Percentiles rank a stretch among this genome's conserved stretches.
Evolutionary conservation across 768 basidiomycete species (phyloP).

Genomic region (Mycena filopes): DNA sequence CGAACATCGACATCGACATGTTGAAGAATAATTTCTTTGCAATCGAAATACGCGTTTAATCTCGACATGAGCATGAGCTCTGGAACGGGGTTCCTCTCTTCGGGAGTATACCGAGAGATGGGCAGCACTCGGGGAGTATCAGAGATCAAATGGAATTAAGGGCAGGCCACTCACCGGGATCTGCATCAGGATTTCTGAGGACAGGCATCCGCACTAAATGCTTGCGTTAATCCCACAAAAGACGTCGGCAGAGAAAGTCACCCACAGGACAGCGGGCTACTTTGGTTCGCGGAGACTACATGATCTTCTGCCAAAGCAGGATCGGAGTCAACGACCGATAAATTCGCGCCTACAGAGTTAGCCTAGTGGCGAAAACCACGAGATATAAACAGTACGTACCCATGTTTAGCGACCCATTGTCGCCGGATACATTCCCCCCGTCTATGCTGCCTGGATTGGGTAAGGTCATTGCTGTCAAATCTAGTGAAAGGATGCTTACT

Average conservation of each 20-base stretch:
- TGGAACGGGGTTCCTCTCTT: not conserved
- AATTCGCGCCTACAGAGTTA: not conserved
- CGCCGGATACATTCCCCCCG: not conserved
- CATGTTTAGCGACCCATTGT: not conserved
- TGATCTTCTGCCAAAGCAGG: not conserved
- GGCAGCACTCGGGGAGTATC: not conserved
- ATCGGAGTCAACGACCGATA: not conserved
- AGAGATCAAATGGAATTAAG: not conserved
- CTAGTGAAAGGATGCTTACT: too few species aligned
- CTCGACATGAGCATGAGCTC: not conserved
- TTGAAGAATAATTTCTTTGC: not conserved
- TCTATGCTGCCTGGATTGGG: not conserved
- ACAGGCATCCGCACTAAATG: constrained; percentile 1
- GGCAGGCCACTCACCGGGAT: not conserved
- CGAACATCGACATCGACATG: not conserved
- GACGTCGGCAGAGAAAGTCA: too few species aligned
- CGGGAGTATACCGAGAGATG: not conserved
- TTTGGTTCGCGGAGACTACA: not conserved
- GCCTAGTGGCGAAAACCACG: not conserved
- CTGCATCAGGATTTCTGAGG: not conserved
- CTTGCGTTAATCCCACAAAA: not conserved
- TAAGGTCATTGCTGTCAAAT: too few species aligned
- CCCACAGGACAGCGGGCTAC: not conserved
- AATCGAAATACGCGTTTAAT: not conserved
- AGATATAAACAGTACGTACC: not conserved